A percentile compares a stretch with the other conserved stretches of the same genome.
Evolutionary conservation across 129 eudicot genomes (phyloP).

Genomic region (Flaveria ramosissima): DNA sequence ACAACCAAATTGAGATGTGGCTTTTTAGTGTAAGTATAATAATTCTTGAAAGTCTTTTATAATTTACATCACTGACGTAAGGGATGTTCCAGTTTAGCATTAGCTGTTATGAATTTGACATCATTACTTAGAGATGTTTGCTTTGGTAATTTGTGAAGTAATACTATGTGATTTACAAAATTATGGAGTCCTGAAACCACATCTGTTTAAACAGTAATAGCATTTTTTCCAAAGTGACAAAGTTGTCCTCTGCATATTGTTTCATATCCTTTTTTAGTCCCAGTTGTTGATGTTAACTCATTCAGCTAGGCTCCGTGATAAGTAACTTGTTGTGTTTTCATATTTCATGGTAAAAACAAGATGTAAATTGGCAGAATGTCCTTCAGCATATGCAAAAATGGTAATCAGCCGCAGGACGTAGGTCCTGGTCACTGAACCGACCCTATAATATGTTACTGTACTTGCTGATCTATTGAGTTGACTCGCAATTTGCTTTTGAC

Average conservation of each 20-base stretch:
- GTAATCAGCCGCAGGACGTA: constrained; percentile 5
- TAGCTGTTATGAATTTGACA: constrained; percentile 9
- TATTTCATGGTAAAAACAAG: constrained; percentile 7
- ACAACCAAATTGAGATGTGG: neutral
- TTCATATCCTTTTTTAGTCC: neutral
- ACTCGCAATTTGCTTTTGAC: neutral
- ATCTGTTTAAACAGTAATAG: neutral
- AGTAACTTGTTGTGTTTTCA: constrained; percentile 14
- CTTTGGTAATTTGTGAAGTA: neutral
- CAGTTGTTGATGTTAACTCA: neutral
- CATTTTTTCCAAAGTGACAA: neutral
- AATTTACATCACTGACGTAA: neutral
- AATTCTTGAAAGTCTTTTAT: constrained; percentile 6
- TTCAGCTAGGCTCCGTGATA: constrained; percentile 2
- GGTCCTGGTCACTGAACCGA: constrained; percentile 12
- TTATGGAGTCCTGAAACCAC: neutral
- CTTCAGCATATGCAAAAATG: constrained; percentile 1
- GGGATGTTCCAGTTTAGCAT: neutral
- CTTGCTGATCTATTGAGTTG: neutral
- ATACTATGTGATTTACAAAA: neutral
- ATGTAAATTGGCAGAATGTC: constrained; percentile 5
- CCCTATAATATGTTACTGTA: neutral
- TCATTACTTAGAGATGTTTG: constrained; percentile 4
- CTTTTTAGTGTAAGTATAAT: neutral
- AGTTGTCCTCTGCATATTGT: constrained; percentile 4